Evolutionary conservation across 2,329 filamentous ascomycete species (phyloP).

Genomic region (Epichloe bromicola): DNA sequence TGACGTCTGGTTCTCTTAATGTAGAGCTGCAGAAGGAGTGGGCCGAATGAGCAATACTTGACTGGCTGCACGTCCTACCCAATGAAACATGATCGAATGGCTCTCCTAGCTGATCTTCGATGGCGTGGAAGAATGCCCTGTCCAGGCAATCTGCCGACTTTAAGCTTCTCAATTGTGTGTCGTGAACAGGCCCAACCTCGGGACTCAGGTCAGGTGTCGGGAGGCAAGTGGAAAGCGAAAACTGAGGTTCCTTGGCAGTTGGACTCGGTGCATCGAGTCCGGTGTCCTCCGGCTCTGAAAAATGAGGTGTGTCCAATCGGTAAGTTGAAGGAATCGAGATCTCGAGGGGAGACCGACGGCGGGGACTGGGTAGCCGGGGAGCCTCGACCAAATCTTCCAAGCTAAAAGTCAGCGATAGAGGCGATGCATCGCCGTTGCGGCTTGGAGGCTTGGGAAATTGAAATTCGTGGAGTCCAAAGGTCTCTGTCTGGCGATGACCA

Average conservation of each 20-base stretch:
- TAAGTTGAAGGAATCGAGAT: slow-evolving; percentile 8
- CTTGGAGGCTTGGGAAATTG: slow-evolving; percentile 24
- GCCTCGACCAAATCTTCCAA: slow-evolving; percentile 10
- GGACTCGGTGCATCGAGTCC: background rate
- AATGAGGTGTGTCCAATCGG: slow-evolving; percentile 20
- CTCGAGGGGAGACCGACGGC: slow-evolving; percentile 13
- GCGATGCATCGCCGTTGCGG: slow-evolving; percentile 13
- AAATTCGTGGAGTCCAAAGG: slow-evolving; percentile 21
- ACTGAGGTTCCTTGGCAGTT: slow-evolving; percentile 8
- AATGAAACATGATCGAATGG: slow-evolving; percentile 14
- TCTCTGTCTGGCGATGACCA: slow-evolving; percentile 9
- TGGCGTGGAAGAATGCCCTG: slow-evolving; percentile 13
- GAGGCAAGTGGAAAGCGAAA: slow-evolving; percentile 8
- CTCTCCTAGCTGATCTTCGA: slow-evolving; percentile 15
- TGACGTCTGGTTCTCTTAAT: slow-evolving; percentile 37
- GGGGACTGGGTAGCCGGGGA: slow-evolving; percentile 14
- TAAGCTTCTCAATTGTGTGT: slow-evolving; percentile 14
- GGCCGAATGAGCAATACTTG: slow-evolving; percentile 18
- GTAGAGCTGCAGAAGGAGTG: slow-evolving; percentile 21
- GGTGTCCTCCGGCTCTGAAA: slow-evolving; percentile 17
- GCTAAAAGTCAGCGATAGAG: slow-evolving; percentile 12
- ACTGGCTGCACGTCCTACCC: slow-evolving; percentile 17
- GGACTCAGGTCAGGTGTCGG: slow-evolving; percentile 22
- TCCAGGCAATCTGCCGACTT: slow-evolving; percentile 18
- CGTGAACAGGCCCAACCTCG: slow-evolving; percentile 14